Evolutionary conservation across 2,329 filamentous ascomycete species (phyloP), one percentile per base, ranked within the genome.

Genomic region (Paecilomyces variotii): DNA sequence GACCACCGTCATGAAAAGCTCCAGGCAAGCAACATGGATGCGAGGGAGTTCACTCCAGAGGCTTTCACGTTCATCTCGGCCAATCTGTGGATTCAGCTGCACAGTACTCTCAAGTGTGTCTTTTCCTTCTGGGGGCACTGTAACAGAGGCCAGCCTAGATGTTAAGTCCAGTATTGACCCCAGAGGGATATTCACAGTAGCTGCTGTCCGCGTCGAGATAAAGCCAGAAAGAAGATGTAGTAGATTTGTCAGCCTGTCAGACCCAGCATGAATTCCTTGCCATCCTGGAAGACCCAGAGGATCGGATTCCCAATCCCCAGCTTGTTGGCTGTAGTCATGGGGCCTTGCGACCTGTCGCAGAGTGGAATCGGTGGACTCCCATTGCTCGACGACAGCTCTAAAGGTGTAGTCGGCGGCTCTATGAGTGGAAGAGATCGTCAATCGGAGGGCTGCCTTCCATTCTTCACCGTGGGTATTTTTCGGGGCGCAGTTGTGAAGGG

Each of bases 51-150:
- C 79, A 53, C 82, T 77, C 84, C 89, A 92, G 2, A 97, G 80
- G 52, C 87, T 84, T 56, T 96, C 90, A 61, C 87, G 87, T 73
- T 97, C 93, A 55, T 95, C 89, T 61, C 88, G 84, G 32, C 86
- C 82, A 62, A 94, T 84, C 62, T 90, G 87, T 6, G 86, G 80
- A 65, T 91, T 92, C 60, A 86, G 79, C 60, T 87, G 83, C n/a
- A 84, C 77, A 64, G 76, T 76, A 24, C 72, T 73, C 60, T 79
- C 79, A 7, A 57, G 61, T 45, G 60, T 61, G 27, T 68, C 60
- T 71, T 76, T 69, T 68, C 79, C 63, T 54, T 74, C 64, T 66
- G 79, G 58, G 64, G 83, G 72, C 72, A 84, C 63, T 70, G 82
- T 71, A 52, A 95, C 80, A 19, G 87, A 84, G 35, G 89, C 82